phyloP scores from a whole-genome alignment of 495 filamentous ascomycete species.

The Aspergillus hancockii region DNA sequence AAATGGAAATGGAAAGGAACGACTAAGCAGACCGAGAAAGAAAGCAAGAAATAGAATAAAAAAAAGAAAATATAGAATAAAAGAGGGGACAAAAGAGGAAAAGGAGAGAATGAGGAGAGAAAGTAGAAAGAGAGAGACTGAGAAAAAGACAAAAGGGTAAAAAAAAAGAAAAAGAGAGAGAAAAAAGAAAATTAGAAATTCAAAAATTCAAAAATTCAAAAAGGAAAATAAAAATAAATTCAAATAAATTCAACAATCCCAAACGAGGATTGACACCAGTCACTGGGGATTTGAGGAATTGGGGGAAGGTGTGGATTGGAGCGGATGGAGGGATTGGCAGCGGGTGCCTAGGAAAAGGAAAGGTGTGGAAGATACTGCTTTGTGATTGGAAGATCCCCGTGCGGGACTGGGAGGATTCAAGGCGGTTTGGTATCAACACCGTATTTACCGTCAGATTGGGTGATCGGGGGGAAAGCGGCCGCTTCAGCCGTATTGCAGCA shows the following conservation, averaged over 20 bases:
- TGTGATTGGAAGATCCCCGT: slow-evolving; percentile 26
- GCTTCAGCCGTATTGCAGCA: slow-evolving; percentile 9
- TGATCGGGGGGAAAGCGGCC: slow-evolving; percentile 4
- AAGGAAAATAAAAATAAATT: slow-evolving; percentile 15
- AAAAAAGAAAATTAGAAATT: slow-evolving; percentile 10
- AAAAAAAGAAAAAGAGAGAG: slow-evolving; percentile 20
- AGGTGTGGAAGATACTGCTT: slow-evolving; percentile 16
- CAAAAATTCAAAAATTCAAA: slow-evolving; percentile 11
- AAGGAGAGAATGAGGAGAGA: slow-evolving; percentile 21
- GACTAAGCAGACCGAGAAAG: slow-evolving; percentile 24
- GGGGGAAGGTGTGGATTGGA: slow-evolving; percentile 10
- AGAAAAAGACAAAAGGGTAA: slow-evolving; percentile 16
- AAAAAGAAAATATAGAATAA: slow-evolving; percentile 16
- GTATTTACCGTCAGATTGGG: slow-evolving; percentile 20
- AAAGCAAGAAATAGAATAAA: slow-evolving; percentile 18
- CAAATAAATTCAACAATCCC: slow-evolving; percentile 12
- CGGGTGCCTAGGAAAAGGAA: slow-evolving; percentile 12
- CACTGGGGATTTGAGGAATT: slow-evolving; percentile 9
- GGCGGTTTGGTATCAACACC: slow-evolving; percentile 18
- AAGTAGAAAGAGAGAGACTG: slow-evolving; percentile 17
- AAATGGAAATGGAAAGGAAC: slow-evolving; percentile 23
- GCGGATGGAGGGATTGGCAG: slow-evolving; percentile 12
- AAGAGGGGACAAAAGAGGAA: slow-evolving; percentile 25
- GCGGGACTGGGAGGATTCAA: slow-evolving; percentile 22
- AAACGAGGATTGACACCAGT: slow-evolving; percentile 19